A percentile compares a stretch with the other conserved stretches of the same genome.
phyloP scores from a whole-genome alignment of 257 asterid genomes.

The Cynanchum wilfordii region DNA sequence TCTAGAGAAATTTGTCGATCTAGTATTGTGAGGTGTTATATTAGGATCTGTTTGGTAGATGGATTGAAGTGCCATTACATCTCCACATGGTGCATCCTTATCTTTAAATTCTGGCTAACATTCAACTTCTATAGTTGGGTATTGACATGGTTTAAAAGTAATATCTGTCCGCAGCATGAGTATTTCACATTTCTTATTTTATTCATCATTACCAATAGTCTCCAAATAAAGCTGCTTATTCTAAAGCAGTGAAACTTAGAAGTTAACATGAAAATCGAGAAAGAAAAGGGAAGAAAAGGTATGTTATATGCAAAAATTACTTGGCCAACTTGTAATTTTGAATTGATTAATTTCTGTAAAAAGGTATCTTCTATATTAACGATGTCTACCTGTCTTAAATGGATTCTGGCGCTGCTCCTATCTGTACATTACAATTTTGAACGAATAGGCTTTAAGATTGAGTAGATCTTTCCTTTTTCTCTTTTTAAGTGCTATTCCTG shows the following conservation, averaged over 20 bases:
- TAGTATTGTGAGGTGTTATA: neutral
- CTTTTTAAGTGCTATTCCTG: neutral
- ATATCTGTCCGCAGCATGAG: too few relatives aligned
- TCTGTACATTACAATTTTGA: neutral
- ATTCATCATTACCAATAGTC: neutral
- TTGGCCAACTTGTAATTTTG: neutral
- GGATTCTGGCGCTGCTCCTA: neutral
- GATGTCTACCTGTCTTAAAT: neutral
- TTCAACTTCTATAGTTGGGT: neutral
- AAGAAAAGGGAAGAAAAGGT: neutral
- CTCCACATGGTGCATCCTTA: neutral
- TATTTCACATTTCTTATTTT: neutral
- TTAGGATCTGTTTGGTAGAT: neutral
- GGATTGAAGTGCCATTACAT: neutral
- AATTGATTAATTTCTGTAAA: neutral
- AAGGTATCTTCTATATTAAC: neutral
- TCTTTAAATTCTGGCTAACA: neutral
- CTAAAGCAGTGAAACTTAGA: neutral
- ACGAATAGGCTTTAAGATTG: neutral
- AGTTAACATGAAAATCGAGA: neutral
- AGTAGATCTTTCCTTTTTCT: neutral
- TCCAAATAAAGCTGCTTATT: neutral
- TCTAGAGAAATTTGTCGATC: neutral
- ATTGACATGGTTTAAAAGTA: conserved; percentile 7
- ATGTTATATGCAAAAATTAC: neutral